Percentiles rank a stretch among this genome's conserved stretches.
These are phyloP conservation scores for Fusarium sambucinum DNA, from an alignment of 2,329 filamentous ascomycete genomes.

Conservation along the genomic window DNA sequence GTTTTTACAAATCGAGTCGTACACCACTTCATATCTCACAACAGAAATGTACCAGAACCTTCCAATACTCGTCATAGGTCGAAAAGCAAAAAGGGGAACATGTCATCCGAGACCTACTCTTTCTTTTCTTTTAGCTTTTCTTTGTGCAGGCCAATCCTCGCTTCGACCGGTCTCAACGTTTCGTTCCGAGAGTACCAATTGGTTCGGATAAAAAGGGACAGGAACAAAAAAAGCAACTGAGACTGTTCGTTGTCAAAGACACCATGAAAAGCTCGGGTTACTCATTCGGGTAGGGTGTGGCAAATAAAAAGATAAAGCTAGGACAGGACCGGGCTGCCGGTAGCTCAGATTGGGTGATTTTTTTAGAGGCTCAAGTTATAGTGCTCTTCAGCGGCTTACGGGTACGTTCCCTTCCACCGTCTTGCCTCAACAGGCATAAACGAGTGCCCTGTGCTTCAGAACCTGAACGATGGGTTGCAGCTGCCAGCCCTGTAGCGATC, in stretches of 20 bases:
- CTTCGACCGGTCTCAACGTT: conserved; percentile 22
- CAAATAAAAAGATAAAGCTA: conserved; percentile 2
- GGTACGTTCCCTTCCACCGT: conserved; percentile 18
- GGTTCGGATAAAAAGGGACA: conserved; percentile 36
- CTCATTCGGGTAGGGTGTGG: conserved; percentile 32
- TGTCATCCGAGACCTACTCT: not conserved
- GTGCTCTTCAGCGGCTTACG: conserved; percentile 20
- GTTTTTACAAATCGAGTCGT: conserved; percentile 27
- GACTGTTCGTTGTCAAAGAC: conserved; percentile 23
- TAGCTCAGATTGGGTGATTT: not conserved
- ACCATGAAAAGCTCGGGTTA: conserved; percentile 35
- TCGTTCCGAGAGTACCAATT: conserved; percentile 32
- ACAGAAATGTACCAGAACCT: not conserved
- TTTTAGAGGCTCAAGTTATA: conserved; percentile 20
- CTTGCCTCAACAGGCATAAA: conserved; percentile 4
- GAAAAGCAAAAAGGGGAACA: not conserved
- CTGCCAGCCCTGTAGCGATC: conserved; percentile 43
- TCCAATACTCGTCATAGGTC: not conserved
- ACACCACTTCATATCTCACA: conserved; percentile 1
- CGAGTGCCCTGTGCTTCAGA: conserved; percentile 38
- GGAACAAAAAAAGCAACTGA: not conserved
- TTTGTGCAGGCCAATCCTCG: conserved; percentile 18
- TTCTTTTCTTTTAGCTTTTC: conserved; percentile 3
- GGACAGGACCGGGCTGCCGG: conserved; percentile 28
- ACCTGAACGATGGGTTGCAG: conserved; percentile 2